These are phyloP conservation scores for Begonia masoniana DNA, from an alignment of 306 rosid species.

Conservation along the genomic window DNA sequence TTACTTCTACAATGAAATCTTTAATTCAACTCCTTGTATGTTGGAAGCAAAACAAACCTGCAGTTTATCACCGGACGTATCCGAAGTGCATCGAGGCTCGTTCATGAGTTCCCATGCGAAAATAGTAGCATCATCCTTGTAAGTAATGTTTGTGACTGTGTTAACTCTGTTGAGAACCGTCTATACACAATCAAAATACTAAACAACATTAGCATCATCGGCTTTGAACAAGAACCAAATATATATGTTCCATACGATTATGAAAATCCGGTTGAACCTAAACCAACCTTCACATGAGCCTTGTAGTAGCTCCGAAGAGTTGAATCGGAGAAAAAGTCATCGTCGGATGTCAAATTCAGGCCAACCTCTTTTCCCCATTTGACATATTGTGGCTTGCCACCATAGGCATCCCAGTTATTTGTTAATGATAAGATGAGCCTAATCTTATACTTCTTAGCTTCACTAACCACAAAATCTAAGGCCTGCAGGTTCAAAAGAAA, in stretches of 20 bases:
- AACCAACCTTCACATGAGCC: conserved; percentile 71
- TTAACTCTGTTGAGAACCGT: conserved; percentile 79
- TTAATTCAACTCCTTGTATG: not conserved
- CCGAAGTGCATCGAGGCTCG: conserved; percentile 85
- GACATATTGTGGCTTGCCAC: conserved; percentile 88
- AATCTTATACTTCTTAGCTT: conserved; percentile 74
- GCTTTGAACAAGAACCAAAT: not conserved
- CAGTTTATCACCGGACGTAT: conserved; percentile 56
- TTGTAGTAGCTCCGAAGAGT: conserved; percentile 73
- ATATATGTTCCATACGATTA: no score
- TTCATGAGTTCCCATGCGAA: conserved; percentile 97
- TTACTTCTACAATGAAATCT: no score
- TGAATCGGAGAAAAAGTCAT: conserved; percentile 77
- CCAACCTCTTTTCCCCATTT: conserved; percentile 93
- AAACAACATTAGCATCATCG: not conserved
- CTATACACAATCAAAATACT: conserved; percentile 30
- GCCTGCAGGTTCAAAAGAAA: conserved; percentile 25
- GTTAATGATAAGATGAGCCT: conserved; percentile 65
- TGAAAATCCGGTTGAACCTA: not conserved
- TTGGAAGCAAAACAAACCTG: conserved; percentile 40
- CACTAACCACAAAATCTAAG: conserved; percentile 81
- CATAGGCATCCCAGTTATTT: conserved; percentile 96
- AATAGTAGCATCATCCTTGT: conserved; percentile 87
- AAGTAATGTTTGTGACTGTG: conserved; percentile 61
- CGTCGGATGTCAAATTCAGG: conserved; percentile 68